Base-by-base conservation (phyloP, 495 filamentous ascomycete species). In the Clavariopsis aquatica region DNA sequence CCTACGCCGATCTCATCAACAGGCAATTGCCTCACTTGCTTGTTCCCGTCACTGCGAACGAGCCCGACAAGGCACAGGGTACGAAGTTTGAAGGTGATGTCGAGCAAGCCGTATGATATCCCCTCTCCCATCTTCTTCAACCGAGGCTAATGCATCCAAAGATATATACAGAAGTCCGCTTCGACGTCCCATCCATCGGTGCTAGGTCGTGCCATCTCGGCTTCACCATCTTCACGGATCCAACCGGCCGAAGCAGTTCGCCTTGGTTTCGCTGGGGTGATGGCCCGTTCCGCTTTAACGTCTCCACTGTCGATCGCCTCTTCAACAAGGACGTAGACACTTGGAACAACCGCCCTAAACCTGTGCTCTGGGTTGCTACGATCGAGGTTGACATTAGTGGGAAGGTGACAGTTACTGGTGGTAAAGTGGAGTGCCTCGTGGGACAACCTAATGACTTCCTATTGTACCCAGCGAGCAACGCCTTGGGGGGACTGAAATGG, bases 1-100 rank as follows among this genome's bases (percentile, higher is more conserved):
- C 36, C 15, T 43, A 20, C 7, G 49, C 22, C 6, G 23, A 51
- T 29, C 29, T 63, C 49, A 27, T 29, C 41, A 43, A 17, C 38
- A 29, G 52, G 15, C 1, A 66, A 13, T 66, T 70, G 27, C 67
- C 67, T n/a, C 57, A 63, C 34, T 58, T 66, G 45, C 62, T 70
- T 17, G 59, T 70, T 27, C 67, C 67, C 6, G 10, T 70, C 52
- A 46, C 57, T 10, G n/a, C 61, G 54, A 41, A 43, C 34, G 9
- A 0, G 19, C 62, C 62, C 38, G 46, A 51, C 34, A 45, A n/a
- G 4, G 23, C 43, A 3, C 60, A 54, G 17, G 63, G 63, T 23
- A 70, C 62, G 1, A 15, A 62, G 17, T 57, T 46, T 31, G 20
- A 17, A 0, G 62, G 26, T 22, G 34, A 66, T 7, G 26, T 70